Percentiles rank a stretch among this genome's conserved stretches.
These are phyloP conservation scores for Coccinonectria pachysandricola DNA, from an alignment of 2,329 filamentous ascomycete species.

Conservation along the genomic window DNA sequence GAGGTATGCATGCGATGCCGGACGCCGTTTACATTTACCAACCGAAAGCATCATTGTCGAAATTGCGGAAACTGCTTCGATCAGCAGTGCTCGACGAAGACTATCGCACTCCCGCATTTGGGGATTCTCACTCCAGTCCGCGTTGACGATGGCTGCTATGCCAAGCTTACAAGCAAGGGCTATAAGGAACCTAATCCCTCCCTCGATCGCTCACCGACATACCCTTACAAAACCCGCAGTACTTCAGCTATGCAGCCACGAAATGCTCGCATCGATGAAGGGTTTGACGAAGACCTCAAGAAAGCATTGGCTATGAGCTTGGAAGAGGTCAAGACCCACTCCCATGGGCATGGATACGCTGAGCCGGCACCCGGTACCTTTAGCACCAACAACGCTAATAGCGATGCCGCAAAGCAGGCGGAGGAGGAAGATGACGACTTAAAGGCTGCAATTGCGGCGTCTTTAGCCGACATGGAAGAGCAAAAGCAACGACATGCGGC, in stretches of 20 bases:
- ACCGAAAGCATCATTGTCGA: conserved; percentile 94
- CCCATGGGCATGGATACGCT: conserved; percentile 62
- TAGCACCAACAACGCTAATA: conserved; percentile 29
- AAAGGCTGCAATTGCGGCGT: conserved; percentile 90
- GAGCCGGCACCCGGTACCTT: conserved; percentile 39
- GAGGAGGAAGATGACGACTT: conserved; percentile 90
- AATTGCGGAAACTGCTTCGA: conserved; percentile 98
- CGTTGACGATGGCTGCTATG: conserved; percentile 92
- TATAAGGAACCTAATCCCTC: conserved; percentile 30
- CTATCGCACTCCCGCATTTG: conserved; percentile 77
- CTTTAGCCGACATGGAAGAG: conserved; percentile 92
- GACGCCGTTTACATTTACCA: conserved; percentile 92
- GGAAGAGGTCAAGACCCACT: conserved; percentile 75
- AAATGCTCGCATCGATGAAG: conserved; percentile 76
- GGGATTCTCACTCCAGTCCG: conserved; percentile 85
- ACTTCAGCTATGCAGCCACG: conserved; percentile 75
- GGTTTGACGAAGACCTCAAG: conserved; percentile 91
- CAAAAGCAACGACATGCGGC: conserved; percentile 88
- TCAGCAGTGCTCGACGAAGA: conserved; percentile 86
- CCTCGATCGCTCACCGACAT: conserved; percentile 38
- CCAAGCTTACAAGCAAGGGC: conserved; percentile 70
- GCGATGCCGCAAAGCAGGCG: conserved; percentile 33
- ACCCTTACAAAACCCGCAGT: conserved; percentile 53
- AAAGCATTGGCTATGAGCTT: conserved; percentile 92
- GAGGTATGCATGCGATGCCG: conserved; percentile 98